Base-by-base conservation (phyloP, 148 eudicot species). In the Cornus kousa region DNA sequence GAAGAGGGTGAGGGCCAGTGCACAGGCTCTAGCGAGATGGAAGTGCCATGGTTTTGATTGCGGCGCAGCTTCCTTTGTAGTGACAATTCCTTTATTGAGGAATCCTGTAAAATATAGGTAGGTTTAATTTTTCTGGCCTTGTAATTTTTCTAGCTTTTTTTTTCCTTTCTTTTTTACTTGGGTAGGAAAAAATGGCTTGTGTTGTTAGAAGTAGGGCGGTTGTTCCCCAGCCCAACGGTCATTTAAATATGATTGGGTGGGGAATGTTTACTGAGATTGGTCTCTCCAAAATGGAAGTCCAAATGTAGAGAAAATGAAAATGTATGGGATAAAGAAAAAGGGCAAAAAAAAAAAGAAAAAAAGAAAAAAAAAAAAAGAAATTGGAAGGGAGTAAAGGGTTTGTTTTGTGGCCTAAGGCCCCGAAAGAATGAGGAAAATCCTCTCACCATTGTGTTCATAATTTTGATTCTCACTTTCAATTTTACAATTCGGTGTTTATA, bases 1-100 rank as follows among this genome's bases (percentile, higher is more conserved):
- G 85, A 85, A 2, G 95, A 92, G 84, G 90, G 86, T 4, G 90
- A 90, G 74, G 95, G 90, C 74, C 89, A 93, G 53, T 95, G 99
- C 85, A 93, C 97, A 2, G 97, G 99, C 14, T 89, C 87, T 75
- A 85, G 84, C 50, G 93, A 92, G 86, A 82, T 95, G 77, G 84
- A 77, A 22, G 83, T 83, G 57, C 80, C 97, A 32, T 89, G 99
- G 97, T 87, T 91, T 43, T 80, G 81, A 77, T 72, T 79, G 88
- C 57, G 88, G 72, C 79, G 62, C 57, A 81, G 86, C 62, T 74
- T 86, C 57, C 85, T 3, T 79, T 69, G 67, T 67, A 80, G 76
- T 68, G 74, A 80, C 74, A 53, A 66, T 79, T 67, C 85, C 59
- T 11, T 57, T 74, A 6, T 43, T 80, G 23, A 82, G 82, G 83